Conservation (phyloP, 1,139 yeast genomes). For the Tardiomyces blankii region DNA sequence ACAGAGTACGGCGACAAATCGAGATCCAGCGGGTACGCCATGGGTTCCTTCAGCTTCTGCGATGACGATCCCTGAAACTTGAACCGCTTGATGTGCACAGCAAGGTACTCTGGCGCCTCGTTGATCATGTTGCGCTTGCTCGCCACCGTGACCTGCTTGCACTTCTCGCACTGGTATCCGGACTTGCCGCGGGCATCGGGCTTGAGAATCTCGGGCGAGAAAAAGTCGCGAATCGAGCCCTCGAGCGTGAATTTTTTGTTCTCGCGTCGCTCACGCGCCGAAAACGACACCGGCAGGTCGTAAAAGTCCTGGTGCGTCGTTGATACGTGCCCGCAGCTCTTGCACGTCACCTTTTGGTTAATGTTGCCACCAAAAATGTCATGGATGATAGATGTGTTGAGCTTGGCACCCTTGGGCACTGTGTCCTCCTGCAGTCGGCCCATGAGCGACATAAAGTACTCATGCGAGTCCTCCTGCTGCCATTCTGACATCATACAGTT, state of each 20-base stretch:
- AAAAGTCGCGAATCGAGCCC: slow-evolving; percentile 66
- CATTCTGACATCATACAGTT: slow-evolving; percentile 95
- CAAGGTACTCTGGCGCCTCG: slow-evolving; percentile 77
- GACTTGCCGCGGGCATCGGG: slow-evolving; percentile 37
- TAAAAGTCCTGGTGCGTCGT: slow-evolving; percentile 89
- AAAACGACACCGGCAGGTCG: slow-evolving; percentile 57
- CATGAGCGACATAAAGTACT: slow-evolving; percentile 84
- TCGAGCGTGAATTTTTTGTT: slow-evolving; percentile 48
- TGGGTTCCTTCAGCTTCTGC: slow-evolving; percentile 79
- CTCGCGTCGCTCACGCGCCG: slow-evolving; percentile 33
- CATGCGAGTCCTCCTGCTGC: slow-evolving; percentile 98
- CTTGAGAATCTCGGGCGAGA: slow-evolving; percentile 69
- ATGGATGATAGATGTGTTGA: slow-evolving; percentile 72
- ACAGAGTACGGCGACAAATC: slow-evolving; percentile 57
- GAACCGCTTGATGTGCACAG: slow-evolving; percentile 81
- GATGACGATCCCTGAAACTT: slow-evolving; percentile 59
- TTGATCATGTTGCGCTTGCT: slow-evolving; percentile 63
- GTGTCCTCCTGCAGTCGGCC: slow-evolving; percentile 85
- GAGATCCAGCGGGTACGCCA: slow-evolving; percentile 65
- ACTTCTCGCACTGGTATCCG: slow-evolving; percentile 73
- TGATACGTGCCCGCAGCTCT: slow-evolving; percentile 68
- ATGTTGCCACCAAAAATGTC: slow-evolving; percentile 91
- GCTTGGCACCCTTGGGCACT: slow-evolving; percentile 76
- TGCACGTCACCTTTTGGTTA: slow-evolving; percentile 76
- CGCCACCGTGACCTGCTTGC: slow-evolving; percentile 70